Conservation (phyloP, 2,329 filamentous ascomycete species). For the Penicillium verrucosum region DNA sequence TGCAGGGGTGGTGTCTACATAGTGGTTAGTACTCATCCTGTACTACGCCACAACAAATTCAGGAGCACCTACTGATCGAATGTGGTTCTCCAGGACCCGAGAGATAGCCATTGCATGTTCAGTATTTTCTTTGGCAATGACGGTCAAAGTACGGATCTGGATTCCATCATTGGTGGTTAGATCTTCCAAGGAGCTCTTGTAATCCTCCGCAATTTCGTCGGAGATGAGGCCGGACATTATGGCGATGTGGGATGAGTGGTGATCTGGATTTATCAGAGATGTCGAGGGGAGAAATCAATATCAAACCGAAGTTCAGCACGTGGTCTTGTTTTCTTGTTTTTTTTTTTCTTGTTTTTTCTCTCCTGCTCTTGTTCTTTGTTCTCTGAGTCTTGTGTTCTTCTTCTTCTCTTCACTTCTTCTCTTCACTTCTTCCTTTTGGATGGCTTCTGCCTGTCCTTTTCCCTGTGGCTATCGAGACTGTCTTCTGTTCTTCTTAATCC, state of each 20-base stretch:
- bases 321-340: constrained; percentile 12
- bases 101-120: constrained; percentile 93
- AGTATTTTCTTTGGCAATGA: constrained; percentile 96
- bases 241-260: constrained; percentile 30
- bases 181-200: constrained; percentile 88
- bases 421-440: constrained; percentile 19
- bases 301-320: background rate
- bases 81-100: constrained; percentile 84
- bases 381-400: constrained; percentile 13
- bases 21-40: constrained; percentile 15
- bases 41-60: constrained; percentile 9
- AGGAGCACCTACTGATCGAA: constrained; percentile 74
- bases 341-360: constrained; percentile 7
- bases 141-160: constrained; percentile 94
- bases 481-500: constrained; percentile 25
- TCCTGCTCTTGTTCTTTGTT: constrained; percentile 6
- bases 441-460: constrained; percentile 15
- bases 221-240: constrained; percentile 62
- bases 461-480: constrained; percentile 21
- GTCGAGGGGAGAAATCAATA: constrained; percentile 1
- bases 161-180: constrained; percentile 85
- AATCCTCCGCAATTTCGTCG: constrained; percentile 91
- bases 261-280: background rate
- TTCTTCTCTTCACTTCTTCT: background rate
- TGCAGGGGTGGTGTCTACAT: constrained; percentile 77